These are phyloP conservation scores for Barnettozyma wickerhamii DNA, from an alignment of 805 yeast genomes.

Conservation along the genomic window DNA sequence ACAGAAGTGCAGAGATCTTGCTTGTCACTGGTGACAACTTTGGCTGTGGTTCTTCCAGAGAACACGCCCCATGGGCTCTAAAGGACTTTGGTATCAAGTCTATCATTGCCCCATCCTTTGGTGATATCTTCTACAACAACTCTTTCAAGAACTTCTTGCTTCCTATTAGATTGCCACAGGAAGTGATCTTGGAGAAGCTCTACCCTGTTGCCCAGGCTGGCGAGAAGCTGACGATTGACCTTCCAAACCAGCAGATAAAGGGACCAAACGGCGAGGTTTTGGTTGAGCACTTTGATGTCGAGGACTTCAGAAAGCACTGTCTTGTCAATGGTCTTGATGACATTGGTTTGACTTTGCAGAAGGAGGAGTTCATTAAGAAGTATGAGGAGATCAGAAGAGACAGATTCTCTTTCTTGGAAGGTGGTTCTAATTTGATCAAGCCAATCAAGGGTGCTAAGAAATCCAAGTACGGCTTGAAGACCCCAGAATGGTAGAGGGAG, in stretches of 20 bases:
- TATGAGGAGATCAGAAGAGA: slow-evolving; percentile 77
- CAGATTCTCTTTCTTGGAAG: slow-evolving; percentile 88
- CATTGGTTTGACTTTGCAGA: slow-evolving; percentile 90
- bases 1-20: slow-evolving; percentile 71
- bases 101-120: slow-evolving; percentile 96
- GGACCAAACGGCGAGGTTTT: slow-evolving; percentile 67
- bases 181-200: slow-evolving; percentile 63
- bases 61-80: slow-evolving; percentile 99
- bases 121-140: slow-evolving; percentile 97
- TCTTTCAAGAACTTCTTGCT: slow-evolving; percentile 93
- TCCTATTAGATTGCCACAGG: slow-evolving; percentile 88
- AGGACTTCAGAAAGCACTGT: slow-evolving; percentile 91
- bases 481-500: slow-evolving; percentile 79
- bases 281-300: slow-evolving; percentile 82
- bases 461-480: slow-evolving; percentile 57
- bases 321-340: slow-evolving; percentile 93
- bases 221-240: slow-evolving; percentile 65
- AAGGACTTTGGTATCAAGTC: slow-evolving; percentile 96
- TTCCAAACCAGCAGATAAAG: slow-evolving; percentile 78
- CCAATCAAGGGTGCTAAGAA: slow-evolving; percentile 69
- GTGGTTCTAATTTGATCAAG: slow-evolving; percentile 65
- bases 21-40: slow-evolving; percentile 95
- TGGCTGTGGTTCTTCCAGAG: slow-evolving; percentile 99
- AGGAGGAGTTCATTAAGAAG: slow-evolving; percentile 68
- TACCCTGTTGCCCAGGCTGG: slow-evolving; percentile 80